phyloP scores from a whole-genome alignment of 2,329 filamentous ascomycete genomes.

The Grosmannia huntii region DNA sequence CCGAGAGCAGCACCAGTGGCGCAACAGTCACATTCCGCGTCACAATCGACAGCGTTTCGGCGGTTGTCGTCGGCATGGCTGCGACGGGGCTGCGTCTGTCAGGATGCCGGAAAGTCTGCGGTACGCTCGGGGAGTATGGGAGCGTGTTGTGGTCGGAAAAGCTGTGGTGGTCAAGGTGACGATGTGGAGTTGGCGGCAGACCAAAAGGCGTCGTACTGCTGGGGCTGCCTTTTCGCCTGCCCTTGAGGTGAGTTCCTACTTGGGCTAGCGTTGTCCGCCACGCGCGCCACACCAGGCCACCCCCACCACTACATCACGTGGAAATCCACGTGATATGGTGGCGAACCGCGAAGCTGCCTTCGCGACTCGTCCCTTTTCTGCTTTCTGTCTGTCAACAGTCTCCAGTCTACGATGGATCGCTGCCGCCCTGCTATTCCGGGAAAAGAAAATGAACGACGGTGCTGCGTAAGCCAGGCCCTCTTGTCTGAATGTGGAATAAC shows the following conservation, averaged over 20 bases:
- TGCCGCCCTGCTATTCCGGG: background rate
- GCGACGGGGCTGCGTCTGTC: slow-evolving; percentile 5
- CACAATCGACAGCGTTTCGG: slow-evolving; percentile 90
- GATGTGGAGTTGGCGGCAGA: background rate
- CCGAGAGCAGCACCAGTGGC: slow-evolving; percentile 92
- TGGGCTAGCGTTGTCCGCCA: slow-evolving; percentile 5
- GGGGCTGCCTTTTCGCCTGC: slow-evolving; percentile 11
- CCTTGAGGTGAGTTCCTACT: slow-evolving; percentile 10
- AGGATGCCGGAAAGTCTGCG: slow-evolving; percentile 3
- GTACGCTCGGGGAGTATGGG: background rate
- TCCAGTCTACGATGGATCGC: background rate
- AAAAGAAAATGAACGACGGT: background rate
- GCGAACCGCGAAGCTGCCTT: background rate
- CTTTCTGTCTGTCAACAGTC: background rate
- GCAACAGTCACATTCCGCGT: slow-evolving; percentile 93
- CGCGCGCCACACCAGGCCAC: background rate
- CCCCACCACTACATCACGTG: background rate
- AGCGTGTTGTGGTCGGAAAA: background rate
- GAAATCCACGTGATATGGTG: background rate
- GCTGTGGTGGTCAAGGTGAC: background rate
- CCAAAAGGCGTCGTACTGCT: slow-evolving; percentile 12
- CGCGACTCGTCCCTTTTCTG: background rate
- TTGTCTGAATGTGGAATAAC: background rate
- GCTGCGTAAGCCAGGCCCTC: background rate
- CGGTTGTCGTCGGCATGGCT: slow-evolving; percentile 89